These are phyloP conservation scores for Escovopsis sp. DNA, from an alignment of 2,329 filamentous ascomycete genomes.

Conservation along the genomic window DNA sequence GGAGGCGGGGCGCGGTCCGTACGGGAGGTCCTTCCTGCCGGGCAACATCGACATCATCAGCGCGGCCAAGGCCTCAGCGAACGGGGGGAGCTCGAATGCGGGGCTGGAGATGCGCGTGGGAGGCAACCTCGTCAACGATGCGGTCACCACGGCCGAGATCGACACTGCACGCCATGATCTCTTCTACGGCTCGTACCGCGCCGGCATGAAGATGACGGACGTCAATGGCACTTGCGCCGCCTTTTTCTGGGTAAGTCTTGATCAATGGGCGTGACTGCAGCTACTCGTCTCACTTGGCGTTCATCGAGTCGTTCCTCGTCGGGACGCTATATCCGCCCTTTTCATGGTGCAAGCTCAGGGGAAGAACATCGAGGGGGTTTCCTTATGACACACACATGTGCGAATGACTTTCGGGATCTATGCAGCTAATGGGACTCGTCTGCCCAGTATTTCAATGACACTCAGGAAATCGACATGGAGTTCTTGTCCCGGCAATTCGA, in stretches of 20 bases:
- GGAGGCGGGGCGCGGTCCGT: slow-evolving; percentile 43
- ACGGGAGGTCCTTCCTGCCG: slow-evolving; percentile 47
- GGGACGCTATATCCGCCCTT: no score
- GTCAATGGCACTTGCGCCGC: slow-evolving; percentile 57
- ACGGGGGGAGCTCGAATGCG: slow-evolving; percentile 27
- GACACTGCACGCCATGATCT: slow-evolving; percentile 46
- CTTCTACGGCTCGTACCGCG: slow-evolving; percentile 55
- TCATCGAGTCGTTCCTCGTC: no score
- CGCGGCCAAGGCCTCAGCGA: slow-evolving; percentile 26
- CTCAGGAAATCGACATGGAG: slow-evolving; percentile 69
- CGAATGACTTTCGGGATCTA: no score
- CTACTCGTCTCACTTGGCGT: not conserved
- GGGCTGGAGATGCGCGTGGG: slow-evolving; percentile 45
- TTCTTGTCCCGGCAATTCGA: slow-evolving; percentile 56
- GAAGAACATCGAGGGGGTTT: no score
- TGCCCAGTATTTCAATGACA: slow-evolving; percentile 58
- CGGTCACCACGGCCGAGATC: slow-evolving; percentile 50
- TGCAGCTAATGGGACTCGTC: not conserved
- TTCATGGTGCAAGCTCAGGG: no score
- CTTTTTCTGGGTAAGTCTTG: slow-evolving; percentile 56
- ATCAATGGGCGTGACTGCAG: no score
- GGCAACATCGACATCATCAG: slow-evolving; percentile 32
- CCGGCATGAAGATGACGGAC: slow-evolving; percentile 48
- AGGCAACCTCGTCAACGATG: slow-evolving; percentile 27
- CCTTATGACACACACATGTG: not conserved